phyloP scores from a whole-genome alignment of 2,329 filamentous ascomycete genomes.

The Ceratocystis cacaofunesta region DNA sequence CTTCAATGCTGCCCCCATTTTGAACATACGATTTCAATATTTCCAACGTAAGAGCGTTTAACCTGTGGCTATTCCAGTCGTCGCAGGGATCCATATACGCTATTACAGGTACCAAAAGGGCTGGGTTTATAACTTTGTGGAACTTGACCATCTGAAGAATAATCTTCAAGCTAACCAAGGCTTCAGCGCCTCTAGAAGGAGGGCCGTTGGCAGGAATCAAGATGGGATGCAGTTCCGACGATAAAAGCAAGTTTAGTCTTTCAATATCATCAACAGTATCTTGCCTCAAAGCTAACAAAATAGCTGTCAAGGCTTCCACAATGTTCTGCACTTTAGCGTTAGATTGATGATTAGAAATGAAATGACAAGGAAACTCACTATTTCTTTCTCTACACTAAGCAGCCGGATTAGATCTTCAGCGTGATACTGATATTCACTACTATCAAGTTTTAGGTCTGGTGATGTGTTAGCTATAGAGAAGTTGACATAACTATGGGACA shows the following conservation, averaged over 20 bases:
- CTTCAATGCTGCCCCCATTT: background rate
- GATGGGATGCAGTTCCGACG: background rate
- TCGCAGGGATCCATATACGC: slow-evolving; percentile 1
- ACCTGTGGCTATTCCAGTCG: background rate
- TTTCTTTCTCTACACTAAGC: background rate
- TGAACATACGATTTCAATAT: background rate
- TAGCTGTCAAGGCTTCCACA: background rate
- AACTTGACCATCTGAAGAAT: background rate
- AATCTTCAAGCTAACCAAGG: background rate
- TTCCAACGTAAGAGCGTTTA: background rate
- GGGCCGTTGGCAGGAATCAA: background rate
- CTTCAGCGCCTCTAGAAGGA: background rate
- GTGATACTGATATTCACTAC: background rate
- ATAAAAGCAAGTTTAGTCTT: background rate
- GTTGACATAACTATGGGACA: background rate
- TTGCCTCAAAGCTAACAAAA: background rate
- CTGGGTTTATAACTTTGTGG: background rate
- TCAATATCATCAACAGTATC: background rate
- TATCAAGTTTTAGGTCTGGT: background rate
- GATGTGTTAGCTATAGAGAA: background rate
- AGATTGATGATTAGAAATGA: background rate
- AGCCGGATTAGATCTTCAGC: background rate
- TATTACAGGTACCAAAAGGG: background rate
- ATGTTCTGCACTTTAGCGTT: background rate
- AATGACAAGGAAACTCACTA: background rate